phyloP scores from a whole-genome alignment of 1,284 basidiomycete species.

The Stereum hirsutum region DNA sequence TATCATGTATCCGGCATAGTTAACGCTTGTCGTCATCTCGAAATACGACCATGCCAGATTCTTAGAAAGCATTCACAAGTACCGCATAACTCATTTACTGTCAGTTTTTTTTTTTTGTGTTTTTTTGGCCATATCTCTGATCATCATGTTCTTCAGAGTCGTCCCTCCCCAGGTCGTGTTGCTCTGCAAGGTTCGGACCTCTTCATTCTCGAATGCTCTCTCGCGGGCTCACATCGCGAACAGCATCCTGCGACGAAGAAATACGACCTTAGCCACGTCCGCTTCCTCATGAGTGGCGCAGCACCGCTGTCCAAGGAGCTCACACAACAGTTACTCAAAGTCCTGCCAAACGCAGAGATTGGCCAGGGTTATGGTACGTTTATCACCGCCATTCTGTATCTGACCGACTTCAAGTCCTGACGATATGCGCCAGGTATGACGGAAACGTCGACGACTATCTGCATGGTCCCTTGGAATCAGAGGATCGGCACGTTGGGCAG shows the following conservation, averaged over 20 bases:
- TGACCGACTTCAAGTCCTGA: not conserved
- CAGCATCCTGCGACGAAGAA: constrained; percentile 61
- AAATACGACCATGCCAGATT: constrained; percentile 65
- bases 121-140: constrained; percentile 7
- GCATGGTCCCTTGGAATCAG: constrained; percentile 18
- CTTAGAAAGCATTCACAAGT: constrained; percentile 58
- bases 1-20: constrained; percentile 25
- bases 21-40: constrained; percentile 60
- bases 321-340: constrained; percentile 38
- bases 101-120: constrained; percentile 22
- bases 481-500: constrained; percentile 23
- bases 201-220: not conserved
- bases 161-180: constrained; percentile 60
- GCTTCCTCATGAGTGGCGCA: constrained; percentile 58
- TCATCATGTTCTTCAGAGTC: constrained; percentile 28
- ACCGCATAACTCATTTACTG: constrained; percentile 60
- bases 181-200: constrained; percentile 43
- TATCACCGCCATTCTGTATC: not conserved
- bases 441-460: constrained; percentile 38
- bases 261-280: constrained; percentile 55
- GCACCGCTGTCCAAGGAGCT: constrained; percentile 68
- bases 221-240: not conserved
- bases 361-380: constrained; percentile 56
- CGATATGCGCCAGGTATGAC: constrained; percentile 24
- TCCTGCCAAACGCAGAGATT: constrained; percentile 50